phyloP scores from a whole-genome alignment of 2,329 filamentous ascomycete genomes.

The Tympanopsis confertula region DNA sequence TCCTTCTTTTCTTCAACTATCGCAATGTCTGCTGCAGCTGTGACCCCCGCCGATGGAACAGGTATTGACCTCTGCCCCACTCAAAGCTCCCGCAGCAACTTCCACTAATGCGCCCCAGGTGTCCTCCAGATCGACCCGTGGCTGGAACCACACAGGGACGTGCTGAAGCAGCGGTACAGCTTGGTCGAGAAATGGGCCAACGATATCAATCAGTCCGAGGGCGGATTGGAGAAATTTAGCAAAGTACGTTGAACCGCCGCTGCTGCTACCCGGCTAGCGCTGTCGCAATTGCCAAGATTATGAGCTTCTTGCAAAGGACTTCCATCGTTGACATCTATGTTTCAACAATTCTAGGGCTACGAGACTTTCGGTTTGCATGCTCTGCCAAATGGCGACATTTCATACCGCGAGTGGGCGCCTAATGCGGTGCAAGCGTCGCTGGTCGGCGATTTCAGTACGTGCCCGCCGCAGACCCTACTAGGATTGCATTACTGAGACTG shows the following conservation, averaged over 20 bases:
- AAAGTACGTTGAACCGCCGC: too few relatives aligned
- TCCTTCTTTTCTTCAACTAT: slow-evolving; percentile 27
- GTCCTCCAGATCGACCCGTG: slow-evolving; percentile 81
- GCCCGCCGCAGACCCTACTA: slow-evolving; percentile 13
- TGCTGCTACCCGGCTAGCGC: too few relatives aligned
- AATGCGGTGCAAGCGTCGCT: slow-evolving; percentile 76
- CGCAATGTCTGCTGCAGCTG: slow-evolving; percentile 27
- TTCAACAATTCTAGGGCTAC: slow-evolving; percentile 75
- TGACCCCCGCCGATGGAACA: slow-evolving; percentile 58
- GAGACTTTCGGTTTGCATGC: slow-evolving; percentile 82
- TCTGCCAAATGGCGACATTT: slow-evolving; percentile 69
- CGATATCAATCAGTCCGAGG: slow-evolving; percentile 70
- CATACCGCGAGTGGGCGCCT: slow-evolving; percentile 92
- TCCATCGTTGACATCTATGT: slow-evolving; percentile 82
- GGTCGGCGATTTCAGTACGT: slow-evolving; percentile 83
- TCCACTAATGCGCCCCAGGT: too few relatives aligned
- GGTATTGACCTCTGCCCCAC: too few relatives aligned
- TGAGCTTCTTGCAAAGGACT: background rate
- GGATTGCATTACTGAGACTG: background rate
- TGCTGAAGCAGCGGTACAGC: slow-evolving; percentile 63
- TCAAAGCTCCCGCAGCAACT: too few relatives aligned
- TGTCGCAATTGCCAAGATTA: background rate
- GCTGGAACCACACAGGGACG: slow-evolving; percentile 72
- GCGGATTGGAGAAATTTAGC: slow-evolving; percentile 84
- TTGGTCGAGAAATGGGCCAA: slow-evolving; percentile 81